Conservation (phyloP, 2,329 filamentous ascomycete genomes). For the Cryphonectria naterciae region DNA sequence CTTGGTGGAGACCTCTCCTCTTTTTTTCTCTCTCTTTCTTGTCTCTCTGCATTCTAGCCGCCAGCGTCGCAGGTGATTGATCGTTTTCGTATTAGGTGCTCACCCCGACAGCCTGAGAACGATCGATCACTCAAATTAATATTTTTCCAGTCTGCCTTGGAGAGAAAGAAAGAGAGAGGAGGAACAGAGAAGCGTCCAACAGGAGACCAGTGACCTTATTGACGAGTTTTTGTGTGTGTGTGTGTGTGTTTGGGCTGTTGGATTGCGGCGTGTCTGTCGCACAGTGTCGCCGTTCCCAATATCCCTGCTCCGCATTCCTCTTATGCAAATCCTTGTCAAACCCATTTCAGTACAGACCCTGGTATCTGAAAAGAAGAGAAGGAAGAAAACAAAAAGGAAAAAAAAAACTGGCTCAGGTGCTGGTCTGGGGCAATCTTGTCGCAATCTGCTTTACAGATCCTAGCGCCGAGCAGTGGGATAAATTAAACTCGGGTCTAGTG, state of each 20-base stretch:
- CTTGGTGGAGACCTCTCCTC: background rate
- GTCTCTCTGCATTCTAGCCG: background rate
- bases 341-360: background rate
- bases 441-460: constrained; percentile 26
- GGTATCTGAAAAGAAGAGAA: background rate
- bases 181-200: background rate
- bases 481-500: constrained; percentile 26
- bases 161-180: background rate
- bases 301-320: background rate
- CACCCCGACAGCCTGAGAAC: background rate
- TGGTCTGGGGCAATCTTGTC: constrained; percentile 23
- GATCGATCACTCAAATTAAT: background rate
- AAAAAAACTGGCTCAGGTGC: background rate
- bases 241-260: background rate
- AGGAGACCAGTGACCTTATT: background rate
- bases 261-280: background rate
- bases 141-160: background rate
- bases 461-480: constrained; percentile 25
- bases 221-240: background rate
- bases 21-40: background rate
- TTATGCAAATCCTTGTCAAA: background rate
- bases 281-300: background rate
- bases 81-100: background rate
- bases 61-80: background rate
- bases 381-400: background rate